Evolutionary conservation across 1,284 basidiomycete genomes (phyloP).

Genomic region (Trichosporon coremiiforme): DNA sequence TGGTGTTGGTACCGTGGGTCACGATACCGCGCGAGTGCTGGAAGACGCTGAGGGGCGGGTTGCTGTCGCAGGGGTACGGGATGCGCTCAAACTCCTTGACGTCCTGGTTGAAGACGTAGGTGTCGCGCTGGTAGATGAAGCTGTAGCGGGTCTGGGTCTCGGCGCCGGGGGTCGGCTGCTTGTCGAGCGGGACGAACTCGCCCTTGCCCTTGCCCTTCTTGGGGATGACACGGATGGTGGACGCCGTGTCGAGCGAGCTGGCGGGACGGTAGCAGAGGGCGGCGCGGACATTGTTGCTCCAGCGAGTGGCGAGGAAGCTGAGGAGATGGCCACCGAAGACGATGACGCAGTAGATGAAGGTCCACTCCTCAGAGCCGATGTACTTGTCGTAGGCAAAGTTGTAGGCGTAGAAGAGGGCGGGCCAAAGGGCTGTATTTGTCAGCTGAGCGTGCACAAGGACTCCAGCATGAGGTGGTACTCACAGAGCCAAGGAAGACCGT

Average conservation of each 20-base stretch:
- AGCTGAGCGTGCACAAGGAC: background rate
- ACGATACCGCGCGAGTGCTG: slow-evolving; percentile 61
- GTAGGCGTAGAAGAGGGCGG: slow-evolving; percentile 88
- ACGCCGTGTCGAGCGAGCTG: slow-evolving; percentile 68
- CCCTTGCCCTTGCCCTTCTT: slow-evolving; percentile 84
- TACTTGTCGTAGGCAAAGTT: slow-evolving; percentile 81
- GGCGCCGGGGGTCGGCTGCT: slow-evolving; percentile 63
- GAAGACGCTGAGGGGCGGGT: slow-evolving; percentile 73
- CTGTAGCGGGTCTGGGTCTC: slow-evolving; percentile 64
- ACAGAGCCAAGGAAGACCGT: slow-evolving; percentile 73
- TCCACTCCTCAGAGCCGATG: slow-evolving; percentile 91
- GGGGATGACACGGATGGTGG: slow-evolving; percentile 82
- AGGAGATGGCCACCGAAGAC: slow-evolving; percentile 87
- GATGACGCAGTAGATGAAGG: slow-evolving; percentile 85
- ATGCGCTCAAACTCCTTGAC: slow-evolving; percentile 73
- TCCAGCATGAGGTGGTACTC: background rate
- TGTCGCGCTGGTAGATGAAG: slow-evolving; percentile 95
- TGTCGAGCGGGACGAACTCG: slow-evolving; percentile 78
- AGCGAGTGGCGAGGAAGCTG: slow-evolving; percentile 87
- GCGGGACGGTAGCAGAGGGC: slow-evolving; percentile 73
- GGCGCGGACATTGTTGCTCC: slow-evolving; percentile 80
- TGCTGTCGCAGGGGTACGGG: slow-evolving; percentile 81
- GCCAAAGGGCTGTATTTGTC: slow-evolving; percentile 66
- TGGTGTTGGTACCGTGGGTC: slow-evolving; percentile 37
- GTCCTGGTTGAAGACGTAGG: slow-evolving; percentile 69